Evolutionary conservation across 345 rosid species (phyloP).

Genomic region (Linum trigynum): DNA sequence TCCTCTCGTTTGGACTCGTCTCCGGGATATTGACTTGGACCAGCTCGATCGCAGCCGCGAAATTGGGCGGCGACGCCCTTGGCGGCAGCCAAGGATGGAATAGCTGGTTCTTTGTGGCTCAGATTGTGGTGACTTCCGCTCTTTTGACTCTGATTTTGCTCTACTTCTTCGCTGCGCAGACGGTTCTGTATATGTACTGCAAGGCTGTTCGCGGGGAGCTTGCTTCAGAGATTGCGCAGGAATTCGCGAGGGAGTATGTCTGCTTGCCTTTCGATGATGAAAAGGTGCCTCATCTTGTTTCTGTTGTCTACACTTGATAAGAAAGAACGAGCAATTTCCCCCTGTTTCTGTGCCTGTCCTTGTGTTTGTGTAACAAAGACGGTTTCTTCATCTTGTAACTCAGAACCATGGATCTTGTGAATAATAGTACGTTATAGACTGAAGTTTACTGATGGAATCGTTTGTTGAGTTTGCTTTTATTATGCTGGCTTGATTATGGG

Average conservation of each 20-base stretch:
- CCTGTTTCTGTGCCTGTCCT: background rate
- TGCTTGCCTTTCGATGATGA: conserved; percentile 67
- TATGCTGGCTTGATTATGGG: no score
- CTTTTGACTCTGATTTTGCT: conserved; percentile 23
- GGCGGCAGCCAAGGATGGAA: conserved; percentile 29
- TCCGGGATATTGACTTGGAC: conserved; percentile 22
- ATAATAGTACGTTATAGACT: background rate
- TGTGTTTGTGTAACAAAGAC: background rate
- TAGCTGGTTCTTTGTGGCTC: conserved; percentile 28
- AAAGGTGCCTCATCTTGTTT: conserved; percentile 62
- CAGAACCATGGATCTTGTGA: background rate
- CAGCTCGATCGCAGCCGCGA: conserved; percentile 8
- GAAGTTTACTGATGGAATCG: background rate
- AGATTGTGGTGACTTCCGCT: conserved; percentile 37
- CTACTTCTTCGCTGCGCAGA: conserved; percentile 34
- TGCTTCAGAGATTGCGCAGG: conserved; percentile 61
- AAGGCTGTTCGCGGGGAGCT: conserved; percentile 68
- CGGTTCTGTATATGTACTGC: conserved; percentile 59
- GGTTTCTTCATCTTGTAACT: background rate
- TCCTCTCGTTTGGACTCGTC: conserved; percentile 22
- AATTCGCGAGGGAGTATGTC: conserved; percentile 51
- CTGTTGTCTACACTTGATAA: conserved; percentile 18
- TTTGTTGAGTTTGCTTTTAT: no score
- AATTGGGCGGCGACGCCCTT: conserved; percentile 1
- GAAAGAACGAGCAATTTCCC: background rate